Evolutionary conservation across 768 basidiomycete species (phyloP).

Genomic region (Tricholoma bakamatsutake): DNA sequence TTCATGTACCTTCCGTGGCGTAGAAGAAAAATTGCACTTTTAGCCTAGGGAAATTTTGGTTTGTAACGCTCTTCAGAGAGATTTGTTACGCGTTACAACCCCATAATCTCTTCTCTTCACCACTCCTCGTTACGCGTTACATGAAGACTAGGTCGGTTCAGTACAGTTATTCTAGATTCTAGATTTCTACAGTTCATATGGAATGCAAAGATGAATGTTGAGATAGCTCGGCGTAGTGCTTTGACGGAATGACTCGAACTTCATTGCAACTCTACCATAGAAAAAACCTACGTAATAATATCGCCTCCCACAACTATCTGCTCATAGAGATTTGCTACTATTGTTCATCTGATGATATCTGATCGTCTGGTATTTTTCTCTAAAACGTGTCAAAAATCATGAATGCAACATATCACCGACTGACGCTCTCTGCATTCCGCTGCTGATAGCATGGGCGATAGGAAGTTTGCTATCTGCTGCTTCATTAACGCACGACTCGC

Average conservation of each 20-base stretch:
- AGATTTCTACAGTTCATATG: too few relatives aligned
- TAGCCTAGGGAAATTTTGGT: too few relatives aligned
- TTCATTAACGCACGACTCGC: conserved; percentile 30
- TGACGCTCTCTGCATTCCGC: background rate
- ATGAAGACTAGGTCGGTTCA: too few relatives aligned
- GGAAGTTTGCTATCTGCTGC: conserved; percentile 34
- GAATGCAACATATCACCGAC: conserved; percentile 1
- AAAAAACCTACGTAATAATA: background rate
- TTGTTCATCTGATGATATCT: background rate
- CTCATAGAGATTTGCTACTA: background rate
- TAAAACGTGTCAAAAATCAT: background rate
- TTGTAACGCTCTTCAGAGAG: too few relatives aligned
- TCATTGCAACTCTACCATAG: background rate
- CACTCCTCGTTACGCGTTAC: too few relatives aligned
- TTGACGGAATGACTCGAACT: background rate
- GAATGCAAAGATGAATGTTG: background rate
- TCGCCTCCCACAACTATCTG: background rate
- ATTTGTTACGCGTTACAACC: too few relatives aligned
- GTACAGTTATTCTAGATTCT: too few relatives aligned
- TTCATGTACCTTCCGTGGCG: too few relatives aligned
- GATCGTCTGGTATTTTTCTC: background rate
- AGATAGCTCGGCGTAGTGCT: background rate
- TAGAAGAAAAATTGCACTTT: too few relatives aligned
- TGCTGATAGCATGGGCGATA: conserved; percentile 21
- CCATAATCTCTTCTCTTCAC: too few relatives aligned